phyloP scores from a whole-genome alignment of 495 filamentous ascomycete genomes.

The Tuber brumale region DNA sequence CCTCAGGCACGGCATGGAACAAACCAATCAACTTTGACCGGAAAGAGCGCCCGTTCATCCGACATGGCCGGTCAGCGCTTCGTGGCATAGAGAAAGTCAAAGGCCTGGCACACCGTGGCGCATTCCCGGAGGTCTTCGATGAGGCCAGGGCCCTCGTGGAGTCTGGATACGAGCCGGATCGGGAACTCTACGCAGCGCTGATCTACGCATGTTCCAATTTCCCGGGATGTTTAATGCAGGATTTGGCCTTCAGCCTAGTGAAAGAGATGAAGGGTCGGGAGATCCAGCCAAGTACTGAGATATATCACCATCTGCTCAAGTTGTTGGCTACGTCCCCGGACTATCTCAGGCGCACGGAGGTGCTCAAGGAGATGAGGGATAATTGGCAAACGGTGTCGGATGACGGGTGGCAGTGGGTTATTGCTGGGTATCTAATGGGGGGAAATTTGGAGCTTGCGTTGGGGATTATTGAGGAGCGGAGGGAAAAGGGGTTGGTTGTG shows the following conservation, averaged over 20 bases:
- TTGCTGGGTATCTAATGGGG: constrained; percentile 68
- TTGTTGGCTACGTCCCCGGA: constrained; percentile 68
- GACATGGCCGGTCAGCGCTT: background rate
- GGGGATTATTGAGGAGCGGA: constrained; percentile 62
- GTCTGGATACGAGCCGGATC: constrained; percentile 57
- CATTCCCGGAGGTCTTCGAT: constrained; percentile 43
- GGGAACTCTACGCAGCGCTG: constrained; percentile 63
- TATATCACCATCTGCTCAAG: constrained; percentile 67
- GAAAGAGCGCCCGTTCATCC: background rate
- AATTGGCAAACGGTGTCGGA: constrained; percentile 62
- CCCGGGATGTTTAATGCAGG: constrained; percentile 56
- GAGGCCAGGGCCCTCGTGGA: constrained; percentile 56
- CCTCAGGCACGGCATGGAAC: background rate
- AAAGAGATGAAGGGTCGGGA: constrained; percentile 60
- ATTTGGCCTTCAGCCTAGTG: constrained; percentile 54
- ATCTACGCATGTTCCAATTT: constrained; percentile 61
- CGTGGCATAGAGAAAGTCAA: constrained; percentile 17
- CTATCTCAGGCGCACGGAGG: constrained; percentile 62
- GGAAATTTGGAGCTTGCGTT: constrained; percentile 74
- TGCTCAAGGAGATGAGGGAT: constrained; percentile 64
- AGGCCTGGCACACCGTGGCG: constrained; percentile 12
- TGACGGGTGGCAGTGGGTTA: constrained; percentile 60
- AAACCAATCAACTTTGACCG: background rate
- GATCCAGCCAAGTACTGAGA: constrained; percentile 55
- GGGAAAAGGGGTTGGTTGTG: constrained; percentile 51